Conservation (phyloP, 1,284 basidiomycete species). For the Violaceomyces palustris region DNA sequence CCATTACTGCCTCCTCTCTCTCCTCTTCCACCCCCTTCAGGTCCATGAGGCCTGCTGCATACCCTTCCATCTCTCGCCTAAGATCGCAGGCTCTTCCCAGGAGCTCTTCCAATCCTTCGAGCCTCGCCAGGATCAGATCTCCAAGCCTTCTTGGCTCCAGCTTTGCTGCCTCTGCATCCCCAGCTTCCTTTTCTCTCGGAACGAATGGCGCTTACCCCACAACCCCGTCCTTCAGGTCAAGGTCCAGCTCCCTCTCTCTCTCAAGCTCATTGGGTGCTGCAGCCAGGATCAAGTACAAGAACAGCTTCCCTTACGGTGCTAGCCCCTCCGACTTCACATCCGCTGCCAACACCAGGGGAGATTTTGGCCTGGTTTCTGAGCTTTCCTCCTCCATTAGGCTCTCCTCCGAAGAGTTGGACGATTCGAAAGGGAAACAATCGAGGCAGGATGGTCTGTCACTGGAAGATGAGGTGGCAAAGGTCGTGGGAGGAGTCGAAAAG, state of each 20-base stretch:
- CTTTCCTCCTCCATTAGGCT: constrained; percentile 8
- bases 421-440: not conserved
- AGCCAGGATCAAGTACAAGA: too few relatives aligned
- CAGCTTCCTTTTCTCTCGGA: constrained; percentile 4
- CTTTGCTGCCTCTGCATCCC: constrained; percentile 8
- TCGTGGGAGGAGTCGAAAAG: constrained; percentile 18
- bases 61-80: constrained; percentile 22
- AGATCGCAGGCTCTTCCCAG: constrained; percentile 1
- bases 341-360: constrained; percentile 11
- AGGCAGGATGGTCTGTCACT: constrained; percentile 2
- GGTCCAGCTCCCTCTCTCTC: too few relatives aligned
- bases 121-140: constrained; percentile 1
- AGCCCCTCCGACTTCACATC: constrained; percentile 2
- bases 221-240: too few relatives aligned
- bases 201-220: too few relatives aligned
- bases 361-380: constrained; percentile 12
- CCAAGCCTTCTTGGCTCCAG: constrained; percentile 1
- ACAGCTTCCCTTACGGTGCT: too few relatives aligned
- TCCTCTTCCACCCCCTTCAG: constrained; percentile 1
- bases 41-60: constrained; percentile 18
- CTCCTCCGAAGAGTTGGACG: not conserved
- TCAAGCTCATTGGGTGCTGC: too few relatives aligned
- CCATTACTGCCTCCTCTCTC: constrained; percentile 6
- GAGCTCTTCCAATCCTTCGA: not conserved
- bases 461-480: constrained; percentile 18